Evolutionary conservation across 1,284 basidiomycete genomes (phyloP), one percentile per base, ranked within the genome.

Genomic region (Erythrobasidium hasegawianum): DNA sequence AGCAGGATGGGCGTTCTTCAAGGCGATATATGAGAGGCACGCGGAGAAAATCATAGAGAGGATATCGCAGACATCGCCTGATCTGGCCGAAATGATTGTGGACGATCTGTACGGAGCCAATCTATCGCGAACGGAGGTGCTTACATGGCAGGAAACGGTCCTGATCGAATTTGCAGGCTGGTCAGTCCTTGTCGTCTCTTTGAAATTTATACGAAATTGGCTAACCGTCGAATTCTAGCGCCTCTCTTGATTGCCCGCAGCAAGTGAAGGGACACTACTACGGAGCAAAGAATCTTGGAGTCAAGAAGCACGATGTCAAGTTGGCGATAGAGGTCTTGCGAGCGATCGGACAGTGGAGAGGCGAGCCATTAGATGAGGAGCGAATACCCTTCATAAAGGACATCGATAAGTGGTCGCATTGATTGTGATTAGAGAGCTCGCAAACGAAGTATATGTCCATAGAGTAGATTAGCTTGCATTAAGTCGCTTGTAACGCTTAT

Each of bases 31-130:
- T 33, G 62, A 50, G 47, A 55, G 54, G 24, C 62, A 65, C 47
- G 62, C 62, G 9, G 62, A 65, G 20, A 50, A 53, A 41, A 65
- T 65, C 33, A 65, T 65, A 33, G 49, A 65, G 14, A 49, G 56
- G 33, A 65, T 65, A 9, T 55, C 55, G 2, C 38, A 50, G 45
- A 65, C 62, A 14, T 50, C 43, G n/a, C 62, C 62, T 22, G 62
- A 65, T 53, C 49, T 65, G 8, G 62, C 62, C 10, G 62, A 65
- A 29, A 65, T 65, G 62, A 65, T 65, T 58, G 56, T 65, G n/a
- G 62, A 65, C 38, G 62, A 58, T 4, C 29, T 65, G 22, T 65
- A 65, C 41, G 62, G 62, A 18, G 45, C 55, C 1, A 65, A 65
- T 39, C 22, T 65, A n/a, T 58, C 55, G 43, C 29, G 62, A 24